Percentiles rank a stretch among this genome's conserved stretches.
These are phyloP conservation scores for Chlamydomonas schloesseri DNA, from an alignment of 139 green algal species.

Conservation along the genomic window DNA sequence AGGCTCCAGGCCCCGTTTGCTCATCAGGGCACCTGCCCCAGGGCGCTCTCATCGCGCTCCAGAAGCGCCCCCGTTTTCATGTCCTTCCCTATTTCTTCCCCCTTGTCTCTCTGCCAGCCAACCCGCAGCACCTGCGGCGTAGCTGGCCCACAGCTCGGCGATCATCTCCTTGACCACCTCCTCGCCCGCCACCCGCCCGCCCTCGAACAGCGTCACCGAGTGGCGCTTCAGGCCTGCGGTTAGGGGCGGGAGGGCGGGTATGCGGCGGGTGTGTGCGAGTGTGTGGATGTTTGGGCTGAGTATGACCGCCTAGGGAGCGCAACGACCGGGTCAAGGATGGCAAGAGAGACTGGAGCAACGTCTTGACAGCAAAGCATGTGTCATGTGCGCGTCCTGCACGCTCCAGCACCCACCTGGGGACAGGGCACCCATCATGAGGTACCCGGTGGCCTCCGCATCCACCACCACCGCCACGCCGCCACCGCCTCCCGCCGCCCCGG, in stretches of 20 bases:
- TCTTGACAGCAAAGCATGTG: too few relatives aligned
- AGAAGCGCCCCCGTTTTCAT: too few relatives aligned
- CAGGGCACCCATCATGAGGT: slow-evolving; percentile 94
- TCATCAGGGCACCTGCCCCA: too few relatives aligned
- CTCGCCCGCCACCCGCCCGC: slow-evolving; percentile 82
- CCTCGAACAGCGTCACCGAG: slow-evolving; percentile 88
- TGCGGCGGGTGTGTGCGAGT: too few relatives aligned
- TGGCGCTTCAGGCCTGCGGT: slow-evolving; percentile 84
- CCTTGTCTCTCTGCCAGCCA: not conserved
- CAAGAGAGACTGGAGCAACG: too few relatives aligned
- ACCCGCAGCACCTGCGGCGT: slow-evolving; percentile 18
- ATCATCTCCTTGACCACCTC: slow-evolving; percentile 81
- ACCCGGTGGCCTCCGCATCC: slow-evolving; percentile 90
- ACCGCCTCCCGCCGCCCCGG: not conserved
- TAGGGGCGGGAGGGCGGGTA: not conserved
- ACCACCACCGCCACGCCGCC: slow-evolving; percentile 86
- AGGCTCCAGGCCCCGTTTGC: too few relatives aligned
- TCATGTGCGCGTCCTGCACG: too few relatives aligned
- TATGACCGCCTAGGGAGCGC: too few relatives aligned
- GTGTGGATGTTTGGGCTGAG: too few relatives aligned
- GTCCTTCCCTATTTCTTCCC: too few relatives aligned
- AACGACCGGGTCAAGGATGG: too few relatives aligned
- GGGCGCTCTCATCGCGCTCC: too few relatives aligned
- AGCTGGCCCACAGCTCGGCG: slow-evolving; percentile 52
- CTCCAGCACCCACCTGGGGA: slow-evolving; percentile 71